A percentile compares a stretch with the other conserved stretches of the same genome.
phyloP scores from a whole-genome alignment of 176 grass and related monocot species.

The Aegilops longissima region DNA sequence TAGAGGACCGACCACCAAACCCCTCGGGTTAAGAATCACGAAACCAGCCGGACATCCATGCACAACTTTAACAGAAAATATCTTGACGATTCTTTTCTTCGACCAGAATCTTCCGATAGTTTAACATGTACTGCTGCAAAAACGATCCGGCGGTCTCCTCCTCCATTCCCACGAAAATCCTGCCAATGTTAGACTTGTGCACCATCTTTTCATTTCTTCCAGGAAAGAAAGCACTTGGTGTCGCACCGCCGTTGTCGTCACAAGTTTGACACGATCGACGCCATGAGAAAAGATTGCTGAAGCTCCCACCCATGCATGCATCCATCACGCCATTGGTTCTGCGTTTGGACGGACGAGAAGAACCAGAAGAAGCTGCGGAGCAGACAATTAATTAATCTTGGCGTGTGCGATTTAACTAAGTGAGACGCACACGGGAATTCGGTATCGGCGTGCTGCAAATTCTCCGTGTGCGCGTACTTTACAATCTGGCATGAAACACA shows the following conservation, averaged over 20 bases:
- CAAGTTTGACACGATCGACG: too few relatives aligned
- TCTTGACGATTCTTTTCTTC: background rate
- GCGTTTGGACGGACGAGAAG: background rate
- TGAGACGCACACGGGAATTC: background rate
- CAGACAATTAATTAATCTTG: background rate
- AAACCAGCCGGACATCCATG: too few relatives aligned
- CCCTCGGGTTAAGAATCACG: too few relatives aligned
- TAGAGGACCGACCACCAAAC: too few relatives aligned
- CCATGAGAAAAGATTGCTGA: too few relatives aligned
- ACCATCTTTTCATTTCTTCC: background rate
- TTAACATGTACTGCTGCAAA: background rate
- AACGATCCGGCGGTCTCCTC: background rate
- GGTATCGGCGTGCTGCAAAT: background rate
- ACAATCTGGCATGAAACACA: background rate
- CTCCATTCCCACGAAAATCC: background rate
- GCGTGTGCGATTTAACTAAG: background rate
- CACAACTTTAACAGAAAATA: background rate
- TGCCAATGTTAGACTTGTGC: background rate
- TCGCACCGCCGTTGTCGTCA: too few relatives aligned
- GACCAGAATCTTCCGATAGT: background rate
- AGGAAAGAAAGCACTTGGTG: background rate
- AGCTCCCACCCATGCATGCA: background rate
- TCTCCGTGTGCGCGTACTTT: background rate
- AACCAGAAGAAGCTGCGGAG: background rate
- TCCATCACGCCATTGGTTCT: background rate